phyloP scores from a whole-genome alignment of 2,329 filamentous ascomycete species.

The Ceratocystis eucalypticola region DNA sequence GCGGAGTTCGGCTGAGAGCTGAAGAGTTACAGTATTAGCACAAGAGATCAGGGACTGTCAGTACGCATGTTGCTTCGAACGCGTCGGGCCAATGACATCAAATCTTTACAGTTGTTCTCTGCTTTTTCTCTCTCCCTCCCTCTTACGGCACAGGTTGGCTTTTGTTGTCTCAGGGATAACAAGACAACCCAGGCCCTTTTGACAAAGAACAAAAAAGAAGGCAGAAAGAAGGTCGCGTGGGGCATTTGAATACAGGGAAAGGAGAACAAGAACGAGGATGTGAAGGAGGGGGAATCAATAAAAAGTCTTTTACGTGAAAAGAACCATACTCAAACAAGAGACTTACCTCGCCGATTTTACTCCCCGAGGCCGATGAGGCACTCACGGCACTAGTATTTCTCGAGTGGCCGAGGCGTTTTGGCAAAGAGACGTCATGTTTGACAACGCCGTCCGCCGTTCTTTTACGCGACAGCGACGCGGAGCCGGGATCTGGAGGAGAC shows the following conservation, averaged over 20 bases:
- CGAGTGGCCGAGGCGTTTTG: constrained; percentile 41
- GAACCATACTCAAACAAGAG: neutral
- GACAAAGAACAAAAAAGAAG: constrained; percentile 3
- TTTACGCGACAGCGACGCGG: constrained; percentile 35
- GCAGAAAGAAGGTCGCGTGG: neutral
- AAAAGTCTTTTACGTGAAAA: neutral
- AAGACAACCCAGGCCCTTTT: neutral
- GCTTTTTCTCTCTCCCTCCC: neutral
- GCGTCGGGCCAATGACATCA: neutral
- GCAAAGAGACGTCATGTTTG: constrained; percentile 30
- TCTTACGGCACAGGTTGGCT: neutral
- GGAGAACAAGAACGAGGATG: neutral
- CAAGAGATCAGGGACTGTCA: neutral
- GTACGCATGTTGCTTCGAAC: neutral
- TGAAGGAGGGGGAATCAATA: neutral
- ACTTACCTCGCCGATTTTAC: constrained; percentile 49
- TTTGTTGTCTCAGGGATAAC: constrained; percentile 5
- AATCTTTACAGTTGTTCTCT: neutral
- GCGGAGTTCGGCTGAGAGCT: constrained; percentile 68
- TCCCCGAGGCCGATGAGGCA: constrained; percentile 43
- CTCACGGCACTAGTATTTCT: constrained; percentile 54
- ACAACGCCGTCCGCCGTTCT: constrained; percentile 57
- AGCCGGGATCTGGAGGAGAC: constrained; percentile 25
- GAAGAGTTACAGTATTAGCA: constrained; percentile 15
- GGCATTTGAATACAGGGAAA: neutral